Evolutionary conservation across 768 basidiomycete species (phyloP), one percentile per base, ranked within the genome.

Genomic region (Boletus rex-veris): DNA sequence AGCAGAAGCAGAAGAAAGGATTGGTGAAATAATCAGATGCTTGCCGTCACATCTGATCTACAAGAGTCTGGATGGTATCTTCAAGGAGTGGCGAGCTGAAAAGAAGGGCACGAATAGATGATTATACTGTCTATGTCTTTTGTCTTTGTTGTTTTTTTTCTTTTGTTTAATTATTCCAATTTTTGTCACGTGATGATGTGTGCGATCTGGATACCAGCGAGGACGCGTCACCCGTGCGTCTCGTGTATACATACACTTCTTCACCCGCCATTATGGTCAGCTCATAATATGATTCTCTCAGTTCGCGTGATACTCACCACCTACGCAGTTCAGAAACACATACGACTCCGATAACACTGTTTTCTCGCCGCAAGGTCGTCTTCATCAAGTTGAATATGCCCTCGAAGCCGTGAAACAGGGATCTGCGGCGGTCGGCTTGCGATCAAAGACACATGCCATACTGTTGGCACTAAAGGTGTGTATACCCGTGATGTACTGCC

Each of bases 361-460:
- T 61, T 93, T 94, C 77, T 92, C 88, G 5, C 96, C 95, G 1
- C 96, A 97, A 78, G 94, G 96, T 54, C 88, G 96, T 39, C 80
- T 98, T 48, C 96, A 98, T 73, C 92, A 97, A 70, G 94, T 97
- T 62, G 95, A 97, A 74, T 97, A 99, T 82, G 95, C 97, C 2
- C 85, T 98, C 50, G 97, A 99, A 74, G 97, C 97, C 54, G 96
- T 99, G 62, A 99, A 99, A 80, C 97, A 98, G 69, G 97, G 97
- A 58, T 98, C 95, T 55, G 97, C 97, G n/a, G 95, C 93, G 39
- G 95, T 99, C 43, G 97, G 97, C 48, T 71, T 99, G 65, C 82
- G 94, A 62, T 96, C 93, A 50, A 93, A 95, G 76, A 97, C 92
- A 2, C 97, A 98, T 73, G 85, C 93, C 16, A 80, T 99, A 33